phyloP scores from a whole-genome alignment of 371 early-diverging fungal genomes.

The Pancytospora philotis region DNA sequence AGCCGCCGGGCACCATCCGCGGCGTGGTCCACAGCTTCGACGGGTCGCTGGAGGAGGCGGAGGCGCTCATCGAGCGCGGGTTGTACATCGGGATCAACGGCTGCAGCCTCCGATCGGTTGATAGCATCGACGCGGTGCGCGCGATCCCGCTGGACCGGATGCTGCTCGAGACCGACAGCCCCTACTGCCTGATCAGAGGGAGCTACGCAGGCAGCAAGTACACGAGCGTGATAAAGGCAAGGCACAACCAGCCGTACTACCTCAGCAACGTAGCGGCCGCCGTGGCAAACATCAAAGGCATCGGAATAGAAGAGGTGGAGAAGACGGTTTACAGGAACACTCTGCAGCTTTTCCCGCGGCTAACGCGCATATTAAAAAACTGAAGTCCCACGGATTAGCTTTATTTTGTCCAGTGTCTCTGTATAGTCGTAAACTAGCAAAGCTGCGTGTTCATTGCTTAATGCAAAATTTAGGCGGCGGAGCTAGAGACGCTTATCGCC shows the following conservation, averaged over 20 bases:
- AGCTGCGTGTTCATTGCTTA: too few relatives aligned
- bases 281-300: slow-evolving; percentile 48
- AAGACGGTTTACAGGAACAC: background rate
- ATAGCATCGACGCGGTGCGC: slow-evolving; percentile 67
- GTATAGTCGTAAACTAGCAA: too few relatives aligned
- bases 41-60: slow-evolving; percentile 68
- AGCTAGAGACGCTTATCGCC: too few relatives aligned
- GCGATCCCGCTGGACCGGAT: slow-evolving; percentile 70
- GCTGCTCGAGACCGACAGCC: slow-evolving; percentile 74
- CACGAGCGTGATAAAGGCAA: slow-evolving; percentile 49
- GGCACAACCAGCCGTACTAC: slow-evolving; percentile 54
- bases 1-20: background rate
- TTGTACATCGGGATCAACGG: slow-evolving; percentile 90
- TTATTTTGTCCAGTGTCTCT: too few relatives aligned
- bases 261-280: slow-evolving; percentile 48
- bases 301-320: slow-evolving; percentile 17
- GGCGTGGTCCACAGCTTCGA: slow-evolving; percentile 90
- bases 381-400: too few relatives aligned
- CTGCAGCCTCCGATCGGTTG: slow-evolving; percentile 76
- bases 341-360: background rate
- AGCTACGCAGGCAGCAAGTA: slow-evolving; percentile 68
- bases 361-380: too few relatives aligned
- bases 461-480: too few relatives aligned
- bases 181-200: slow-evolving; percentile 75
- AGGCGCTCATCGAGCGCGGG: slow-evolving; percentile 65